A percentile compares a stretch with the other conserved stretches of the same genome.
Evolutionary conservation across 768 basidiomycete genomes (phyloP).

Genomic region (Mycena latifolia): DNA sequence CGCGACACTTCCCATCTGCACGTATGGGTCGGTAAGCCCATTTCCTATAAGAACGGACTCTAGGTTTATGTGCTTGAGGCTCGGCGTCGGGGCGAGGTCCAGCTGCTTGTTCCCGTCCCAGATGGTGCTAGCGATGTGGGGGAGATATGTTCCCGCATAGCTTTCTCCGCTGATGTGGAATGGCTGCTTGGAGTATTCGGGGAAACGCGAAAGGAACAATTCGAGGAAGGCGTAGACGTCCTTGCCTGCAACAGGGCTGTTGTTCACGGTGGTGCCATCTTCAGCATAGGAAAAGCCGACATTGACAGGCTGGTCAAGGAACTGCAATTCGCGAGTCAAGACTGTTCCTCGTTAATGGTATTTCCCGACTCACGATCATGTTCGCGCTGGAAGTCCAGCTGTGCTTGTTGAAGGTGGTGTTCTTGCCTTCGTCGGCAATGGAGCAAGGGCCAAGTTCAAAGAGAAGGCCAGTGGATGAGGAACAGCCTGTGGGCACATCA

Average conservation of each 20-base stretch:
- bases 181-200: slow-evolving; percentile 74
- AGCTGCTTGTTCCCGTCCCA: slow-evolving; percentile 80
- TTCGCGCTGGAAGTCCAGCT: slow-evolving; percentile 90
- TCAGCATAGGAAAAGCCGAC: slow-evolving; percentile 93
- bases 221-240: slow-evolving; percentile 91
- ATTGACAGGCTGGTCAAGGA: slow-evolving; percentile 86
- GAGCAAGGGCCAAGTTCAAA: slow-evolving; percentile 94
- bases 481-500: slow-evolving; percentile 49
- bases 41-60: slow-evolving; percentile 90
- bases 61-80: slow-evolving; percentile 82
- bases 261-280: slow-evolving; percentile 80
- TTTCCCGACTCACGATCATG: slow-evolving; percentile 54
- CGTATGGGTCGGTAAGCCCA: slow-evolving; percentile 83
- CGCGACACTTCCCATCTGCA: slow-evolving; percentile 84
- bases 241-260: slow-evolving; percentile 86
- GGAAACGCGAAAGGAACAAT: slow-evolving; percentile 83
- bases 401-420: slow-evolving; percentile 79
- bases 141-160: slow-evolving; percentile 68
- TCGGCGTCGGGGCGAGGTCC: slow-evolving; percentile 54
- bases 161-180: slow-evolving; percentile 89
- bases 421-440: slow-evolving; percentile 75
- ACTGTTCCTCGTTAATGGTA: background rate
- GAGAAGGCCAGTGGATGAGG: slow-evolving; percentile 85
- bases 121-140: slow-evolving; percentile 88
- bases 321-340: slow-evolving; percentile 39